Conservation (phyloP, 257 asterid genomes). For the Ilex aquifolium region DNA sequence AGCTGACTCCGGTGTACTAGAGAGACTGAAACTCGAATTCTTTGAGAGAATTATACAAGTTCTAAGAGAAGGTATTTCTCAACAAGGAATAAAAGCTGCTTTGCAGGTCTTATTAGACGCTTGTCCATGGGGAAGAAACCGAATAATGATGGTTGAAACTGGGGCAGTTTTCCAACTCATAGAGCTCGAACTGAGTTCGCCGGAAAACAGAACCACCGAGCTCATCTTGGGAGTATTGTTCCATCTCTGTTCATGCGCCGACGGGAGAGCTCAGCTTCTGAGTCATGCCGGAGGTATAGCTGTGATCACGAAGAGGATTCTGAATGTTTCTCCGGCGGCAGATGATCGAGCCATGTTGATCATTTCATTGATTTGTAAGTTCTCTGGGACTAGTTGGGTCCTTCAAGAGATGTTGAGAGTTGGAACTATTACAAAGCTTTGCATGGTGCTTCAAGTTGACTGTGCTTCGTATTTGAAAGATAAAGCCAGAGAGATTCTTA, state of each 20-base stretch:
- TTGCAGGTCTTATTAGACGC: conserved; percentile 30
- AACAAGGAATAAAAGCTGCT: conserved; percentile 24
- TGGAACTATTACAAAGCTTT: conserved; percentile 47
- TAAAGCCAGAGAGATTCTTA: conserved; percentile 43
- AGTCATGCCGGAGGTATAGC: conserved; percentile 52
- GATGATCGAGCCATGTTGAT: conserved; percentile 47
- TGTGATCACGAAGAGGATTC: conserved; percentile 37
- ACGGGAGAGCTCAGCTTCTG: conserved; percentile 59
- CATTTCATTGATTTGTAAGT: conserved; percentile 28
- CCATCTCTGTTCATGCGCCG: conserved; percentile 45
- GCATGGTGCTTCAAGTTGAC: conserved; percentile 42
- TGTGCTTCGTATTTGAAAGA: conserved; percentile 26
- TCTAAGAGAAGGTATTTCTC: conserved; percentile 8
- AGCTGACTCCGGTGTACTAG: conserved; percentile 14
- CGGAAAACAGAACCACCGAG: conserved; percentile 38
- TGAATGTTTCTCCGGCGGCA: conserved; percentile 34
- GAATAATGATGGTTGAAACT: conserved; percentile 35
- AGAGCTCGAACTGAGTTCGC: conserved; percentile 31
- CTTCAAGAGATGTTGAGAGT: conserved; percentile 47
- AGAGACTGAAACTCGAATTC: conserved; percentile 29
- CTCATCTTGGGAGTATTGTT: conserved; percentile 32
- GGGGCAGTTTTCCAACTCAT: conserved; percentile 33
- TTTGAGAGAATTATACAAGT: conserved; percentile 13
- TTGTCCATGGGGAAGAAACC: conserved; percentile 39
- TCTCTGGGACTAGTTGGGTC: conserved; percentile 36